Conservation (phyloP, 805 yeast species). For the Hanseniaspora vineae region DNA sequence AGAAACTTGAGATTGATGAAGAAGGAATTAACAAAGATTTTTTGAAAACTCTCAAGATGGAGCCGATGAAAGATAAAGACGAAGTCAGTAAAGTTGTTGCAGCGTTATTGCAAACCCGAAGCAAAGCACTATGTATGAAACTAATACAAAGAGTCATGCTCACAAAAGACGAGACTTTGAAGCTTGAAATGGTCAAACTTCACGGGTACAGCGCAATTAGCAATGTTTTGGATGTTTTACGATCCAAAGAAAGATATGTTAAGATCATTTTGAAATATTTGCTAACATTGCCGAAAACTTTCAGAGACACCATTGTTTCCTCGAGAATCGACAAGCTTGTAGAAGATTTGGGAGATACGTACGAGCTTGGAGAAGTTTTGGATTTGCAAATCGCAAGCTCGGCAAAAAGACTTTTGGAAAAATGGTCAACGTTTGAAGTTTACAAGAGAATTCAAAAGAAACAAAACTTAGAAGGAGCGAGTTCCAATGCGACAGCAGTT, state of each 20-base stretch:
- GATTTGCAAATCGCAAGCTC: slow-evolving; percentile 18
- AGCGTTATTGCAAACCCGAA: slow-evolving; percentile 67
- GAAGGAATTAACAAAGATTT: slow-evolving; percentile 54
- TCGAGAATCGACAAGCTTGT: slow-evolving; percentile 47
- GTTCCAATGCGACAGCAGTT: background rate
- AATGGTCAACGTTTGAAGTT: slow-evolving; percentile 65
- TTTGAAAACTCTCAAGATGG: slow-evolving; percentile 43
- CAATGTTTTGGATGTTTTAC: slow-evolving; percentile 30
- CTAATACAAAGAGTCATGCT: slow-evolving; percentile 54
- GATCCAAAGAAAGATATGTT: slow-evolving; percentile 17
- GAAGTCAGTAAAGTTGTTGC: slow-evolving; percentile 75
- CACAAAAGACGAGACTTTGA: slow-evolving; percentile 32
- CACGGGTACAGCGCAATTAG: slow-evolving; percentile 82
- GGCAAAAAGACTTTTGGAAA: slow-evolving; percentile 33
- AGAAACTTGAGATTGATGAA: slow-evolving; percentile 33
- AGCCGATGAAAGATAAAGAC: slow-evolving; percentile 30
- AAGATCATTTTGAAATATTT: slow-evolving; percentile 41
- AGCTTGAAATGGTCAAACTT: slow-evolving; percentile 50
- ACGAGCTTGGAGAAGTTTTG: slow-evolving; percentile 29
- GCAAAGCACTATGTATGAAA: slow-evolving; percentile 46
- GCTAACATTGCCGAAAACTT: slow-evolving; percentile 52
- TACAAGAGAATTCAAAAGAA: slow-evolving; percentile 55
- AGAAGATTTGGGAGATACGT: background rate
- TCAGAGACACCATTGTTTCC: slow-evolving; percentile 63
- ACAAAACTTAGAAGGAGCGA: slow-evolving; percentile 11